Base-by-base conservation (phyloP, 306 rosid species). In the Cicer bijugum region DNA sequence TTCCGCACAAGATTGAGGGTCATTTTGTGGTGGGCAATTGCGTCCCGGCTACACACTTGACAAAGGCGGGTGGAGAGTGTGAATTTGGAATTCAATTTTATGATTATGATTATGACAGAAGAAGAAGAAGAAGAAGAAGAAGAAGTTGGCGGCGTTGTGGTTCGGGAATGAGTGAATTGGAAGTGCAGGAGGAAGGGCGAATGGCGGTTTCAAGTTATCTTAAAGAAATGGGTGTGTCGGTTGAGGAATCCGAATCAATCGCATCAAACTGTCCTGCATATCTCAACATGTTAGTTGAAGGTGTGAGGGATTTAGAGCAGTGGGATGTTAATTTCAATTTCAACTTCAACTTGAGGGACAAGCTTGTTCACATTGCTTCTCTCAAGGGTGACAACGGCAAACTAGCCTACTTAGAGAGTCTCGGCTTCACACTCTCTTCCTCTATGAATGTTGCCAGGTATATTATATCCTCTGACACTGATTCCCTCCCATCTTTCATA, bases 391-490 rank as follows among this genome's bases (percentile, higher is more conserved):
- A 89, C 67, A 71, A 75, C 9, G 97, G 97, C 0, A 91, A 94
- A 76, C 88, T 91, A 47, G 94, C 92, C 2, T 86, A 86, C 72
- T 65, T 91, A 84, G 98, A 91, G 91, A 86, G 91, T 76, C 78
- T 79, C 2, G 97, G 92, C 16, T 83, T 94, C 80, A 83, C 83
- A 64, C 84, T 89, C 14, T 81, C 94, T 82, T 88, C 90, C 6
- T 96, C 98, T 50, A 89, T 91, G 89, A 84, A 91, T 72, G 83
- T 91, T 46, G 87, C 96, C 1, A 81, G 91, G 50, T 82, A 94
- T 77, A 88, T 88, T 77, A 88, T 88, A 19, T 84, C 92, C 0
- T 59, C 33, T 1, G 6, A 17, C 8, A 46, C 84, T 4, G 83
- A 85, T 79, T 76, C 88, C 12, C 89, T 94, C 16, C 81, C 88